Conservation (phyloP, 352 stramenopile genomes). For the Peronosclerospora sorghi region DNA sequence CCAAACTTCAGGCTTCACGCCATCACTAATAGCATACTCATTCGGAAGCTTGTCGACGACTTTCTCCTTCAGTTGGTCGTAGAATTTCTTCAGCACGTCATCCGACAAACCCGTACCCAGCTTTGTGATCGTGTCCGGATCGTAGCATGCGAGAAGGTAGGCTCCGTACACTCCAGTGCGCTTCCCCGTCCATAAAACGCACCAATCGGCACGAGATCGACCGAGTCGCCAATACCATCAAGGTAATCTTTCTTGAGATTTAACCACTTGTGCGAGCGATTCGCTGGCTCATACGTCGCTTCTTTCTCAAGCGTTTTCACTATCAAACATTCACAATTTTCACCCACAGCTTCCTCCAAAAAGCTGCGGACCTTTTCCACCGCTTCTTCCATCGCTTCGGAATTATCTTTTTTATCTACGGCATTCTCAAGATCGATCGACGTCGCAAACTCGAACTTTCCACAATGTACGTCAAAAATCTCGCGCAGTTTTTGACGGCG, state of each 20-base stretch:
- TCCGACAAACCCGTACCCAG: too few relatives aligned
- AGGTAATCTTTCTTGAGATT: conserved; percentile 99
- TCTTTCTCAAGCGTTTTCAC: conserved; percentile 98
- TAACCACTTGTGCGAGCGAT: conserved; percentile 98
- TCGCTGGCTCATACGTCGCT: conserved; percentile 95
- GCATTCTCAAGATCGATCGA: conserved; percentile 82
- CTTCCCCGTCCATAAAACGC: conserved; percentile 73
- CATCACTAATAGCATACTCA: too few relatives aligned
- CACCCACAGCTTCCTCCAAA: conserved; percentile 89
- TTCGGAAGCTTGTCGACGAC: too few relatives aligned
- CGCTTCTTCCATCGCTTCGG: conserved; percentile 83
- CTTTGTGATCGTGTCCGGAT: too few relatives aligned
- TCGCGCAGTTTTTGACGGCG: conserved; percentile 86
- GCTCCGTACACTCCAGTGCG: too few relatives aligned
- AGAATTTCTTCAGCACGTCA: too few relatives aligned
- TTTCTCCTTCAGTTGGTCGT: too few relatives aligned
- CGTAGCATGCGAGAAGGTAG: too few relatives aligned
- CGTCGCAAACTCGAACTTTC: conserved; percentile 91
- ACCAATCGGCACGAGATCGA: conserved; percentile 98
- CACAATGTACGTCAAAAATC: conserved; percentile 90
- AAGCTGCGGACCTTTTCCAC: conserved; percentile 85
- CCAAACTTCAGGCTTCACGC: too few relatives aligned
- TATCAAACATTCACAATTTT: conserved; percentile 96
- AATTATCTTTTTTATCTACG: conserved; percentile 64
- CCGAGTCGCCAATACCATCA: conserved; percentile 91